Percentiles rank a stretch among this genome's conserved stretches.
phyloP scores from a whole-genome alignment of 2,329 filamentous ascomycete species.

The Calonectria multiphialidica region DNA sequence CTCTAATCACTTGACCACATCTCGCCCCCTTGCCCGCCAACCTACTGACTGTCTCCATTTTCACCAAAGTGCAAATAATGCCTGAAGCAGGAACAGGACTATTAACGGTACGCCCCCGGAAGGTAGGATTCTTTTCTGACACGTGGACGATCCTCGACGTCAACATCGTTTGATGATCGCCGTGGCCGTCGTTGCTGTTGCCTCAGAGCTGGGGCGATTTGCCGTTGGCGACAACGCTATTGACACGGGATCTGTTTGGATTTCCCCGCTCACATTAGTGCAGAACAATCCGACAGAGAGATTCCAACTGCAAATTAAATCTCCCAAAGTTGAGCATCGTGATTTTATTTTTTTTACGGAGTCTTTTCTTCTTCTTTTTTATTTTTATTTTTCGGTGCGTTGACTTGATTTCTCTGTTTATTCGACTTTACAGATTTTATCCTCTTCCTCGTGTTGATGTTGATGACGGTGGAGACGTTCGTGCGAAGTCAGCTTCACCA shows the following conservation, averaged over 20 bases:
- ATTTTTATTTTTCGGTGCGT: too few species aligned
- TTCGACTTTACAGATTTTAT: background rate
- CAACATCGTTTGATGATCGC: conserved; percentile 24
- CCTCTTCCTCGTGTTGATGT: background rate
- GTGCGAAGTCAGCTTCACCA: background rate
- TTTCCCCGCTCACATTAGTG: background rate
- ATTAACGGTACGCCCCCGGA: background rate
- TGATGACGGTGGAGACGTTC: background rate
- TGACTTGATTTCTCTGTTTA: background rate
- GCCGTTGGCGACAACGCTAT: background rate
- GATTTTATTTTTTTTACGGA: too few species aligned
- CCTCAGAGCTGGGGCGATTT: background rate
- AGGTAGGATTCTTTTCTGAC: conserved; percentile 7
- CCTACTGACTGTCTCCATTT: background rate
- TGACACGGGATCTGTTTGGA: background rate
- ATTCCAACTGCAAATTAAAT: too few species aligned
- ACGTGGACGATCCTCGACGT: conserved; percentile 21
- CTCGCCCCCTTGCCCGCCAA: background rate
- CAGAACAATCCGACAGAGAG: background rate
- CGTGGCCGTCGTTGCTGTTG: background rate
- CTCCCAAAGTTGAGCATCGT: too few species aligned
- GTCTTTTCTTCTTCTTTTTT: too few species aligned
- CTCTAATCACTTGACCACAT: background rate
- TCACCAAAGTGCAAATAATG: background rate
- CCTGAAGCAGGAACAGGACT: background rate